phyloP scores from a whole-genome alignment of 192 early-diverging fungal species.

The Powellomyces hirtus region DNA sequence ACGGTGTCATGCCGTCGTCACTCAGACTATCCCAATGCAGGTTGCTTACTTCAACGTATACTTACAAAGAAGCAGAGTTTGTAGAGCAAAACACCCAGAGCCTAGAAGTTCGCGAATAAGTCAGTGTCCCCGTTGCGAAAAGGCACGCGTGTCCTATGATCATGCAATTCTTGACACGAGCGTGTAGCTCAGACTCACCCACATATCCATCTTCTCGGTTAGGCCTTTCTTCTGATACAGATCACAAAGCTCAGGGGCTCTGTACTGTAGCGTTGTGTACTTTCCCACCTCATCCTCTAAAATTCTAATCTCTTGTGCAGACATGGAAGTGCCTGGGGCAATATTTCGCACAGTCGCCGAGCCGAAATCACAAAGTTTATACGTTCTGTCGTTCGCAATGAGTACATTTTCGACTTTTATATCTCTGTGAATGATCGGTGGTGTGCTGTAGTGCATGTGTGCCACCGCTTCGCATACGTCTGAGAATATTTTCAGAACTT shows the following conservation, averaged over 20 bases:
- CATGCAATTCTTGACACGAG: neutral
- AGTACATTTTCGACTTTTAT: constrained; percentile 77
- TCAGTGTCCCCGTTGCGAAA: too few relatives aligned
- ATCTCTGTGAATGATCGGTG: constrained; percentile 82
- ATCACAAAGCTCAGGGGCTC: constrained; percentile 94
- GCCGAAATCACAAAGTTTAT: constrained; percentile 97
- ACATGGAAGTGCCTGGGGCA: constrained; percentile 52
- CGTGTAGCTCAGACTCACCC: constrained; percentile 23
- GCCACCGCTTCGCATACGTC: constrained; percentile 86
- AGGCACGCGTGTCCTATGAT: too few relatives aligned
- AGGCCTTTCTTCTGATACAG: constrained; percentile 80
- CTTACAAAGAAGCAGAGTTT: constrained; percentile 87
- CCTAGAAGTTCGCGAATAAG: constrained; percentile 43
- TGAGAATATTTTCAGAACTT: constrained; percentile 85
- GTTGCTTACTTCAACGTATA: neutral
- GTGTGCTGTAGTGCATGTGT: constrained; percentile 81
- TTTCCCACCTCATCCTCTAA: constrained; percentile 86
- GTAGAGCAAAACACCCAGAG: constrained; percentile 91
- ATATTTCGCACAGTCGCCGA: constrained; percentile 68
- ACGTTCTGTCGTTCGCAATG: constrained; percentile 56
- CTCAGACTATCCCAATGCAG: neutral
- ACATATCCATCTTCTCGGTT: constrained; percentile 77
- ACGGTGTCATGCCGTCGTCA: neutral
- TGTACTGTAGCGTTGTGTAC: constrained; percentile 91
- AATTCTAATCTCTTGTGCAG: constrained; percentile 65